Evolutionary conservation across 257 asterid genomes (phyloP).

Genomic region (Solanum dulcamara): DNA sequence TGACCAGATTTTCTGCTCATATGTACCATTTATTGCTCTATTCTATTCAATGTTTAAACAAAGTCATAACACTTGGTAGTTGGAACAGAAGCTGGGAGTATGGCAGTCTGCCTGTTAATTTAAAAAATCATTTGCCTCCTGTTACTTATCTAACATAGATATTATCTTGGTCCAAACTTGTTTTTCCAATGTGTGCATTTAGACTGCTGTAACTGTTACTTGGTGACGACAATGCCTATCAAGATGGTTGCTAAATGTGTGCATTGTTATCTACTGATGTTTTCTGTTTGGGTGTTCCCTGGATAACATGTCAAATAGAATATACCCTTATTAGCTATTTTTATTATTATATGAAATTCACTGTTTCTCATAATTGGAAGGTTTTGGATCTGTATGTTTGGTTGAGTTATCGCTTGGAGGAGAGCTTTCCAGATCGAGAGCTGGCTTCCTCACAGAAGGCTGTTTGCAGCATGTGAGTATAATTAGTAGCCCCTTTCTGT

Average conservation of each 20-base stretch:
- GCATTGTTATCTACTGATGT: neutral
- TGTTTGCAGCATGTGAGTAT: conserved; percentile 76
- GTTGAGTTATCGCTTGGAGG: conserved; percentile 82
- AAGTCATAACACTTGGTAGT: neutral
- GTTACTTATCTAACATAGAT: neutral
- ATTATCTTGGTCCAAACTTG: neutral
- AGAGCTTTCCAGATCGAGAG: conserved; percentile 84
- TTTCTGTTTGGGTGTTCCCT: neutral
- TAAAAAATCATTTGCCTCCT: neutral
- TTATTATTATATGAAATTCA: neutral
- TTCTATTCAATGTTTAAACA: neutral
- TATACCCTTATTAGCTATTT: neutral
- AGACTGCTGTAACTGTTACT: neutral
- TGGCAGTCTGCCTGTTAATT: neutral
- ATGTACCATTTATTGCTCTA: neutral
- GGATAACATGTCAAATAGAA: neutral
- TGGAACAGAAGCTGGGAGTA: neutral
- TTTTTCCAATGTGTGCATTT: neutral
- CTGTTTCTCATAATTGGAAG: conserved; percentile 22
- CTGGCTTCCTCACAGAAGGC: conserved; percentile 84
- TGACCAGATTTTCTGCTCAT: neutral
- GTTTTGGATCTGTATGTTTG: conserved; percentile 89
- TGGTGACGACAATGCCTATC: neutral
- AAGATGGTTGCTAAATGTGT: neutral
- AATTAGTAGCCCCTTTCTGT: neutral